phyloP scores from a whole-genome alignment of 495 filamentous ascomycete genomes.

The Penicillium bialowiezense region DNA sequence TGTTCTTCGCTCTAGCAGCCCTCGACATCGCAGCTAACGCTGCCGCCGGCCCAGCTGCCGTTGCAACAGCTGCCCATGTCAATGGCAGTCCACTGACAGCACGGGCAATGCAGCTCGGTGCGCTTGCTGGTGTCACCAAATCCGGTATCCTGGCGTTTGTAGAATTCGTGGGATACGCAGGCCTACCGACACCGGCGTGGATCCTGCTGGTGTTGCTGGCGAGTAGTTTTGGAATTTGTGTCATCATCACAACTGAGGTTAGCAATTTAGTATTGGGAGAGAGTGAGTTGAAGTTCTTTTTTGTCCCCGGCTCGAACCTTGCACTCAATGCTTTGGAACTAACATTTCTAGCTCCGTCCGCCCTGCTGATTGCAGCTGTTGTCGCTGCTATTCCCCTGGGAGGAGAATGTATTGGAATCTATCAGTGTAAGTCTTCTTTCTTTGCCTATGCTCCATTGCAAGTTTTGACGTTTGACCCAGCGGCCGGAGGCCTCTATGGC shows the following conservation, averaged over 20 bases:
- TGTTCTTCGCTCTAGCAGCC: constrained; percentile 14
- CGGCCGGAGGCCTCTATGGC: constrained; percentile 10
- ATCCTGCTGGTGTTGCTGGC: constrained; percentile 11
- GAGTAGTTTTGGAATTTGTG: constrained; percentile 16
- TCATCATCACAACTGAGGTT: constrained; percentile 14
- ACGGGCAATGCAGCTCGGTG: constrained; percentile 11
- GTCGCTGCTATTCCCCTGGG: constrained; percentile 16
- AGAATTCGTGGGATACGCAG: constrained; percentile 11
- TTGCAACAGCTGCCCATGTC: constrained; percentile 14
- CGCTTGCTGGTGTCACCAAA: constrained; percentile 15
- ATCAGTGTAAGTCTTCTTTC: constrained; percentile 5
- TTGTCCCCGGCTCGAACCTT: no score
- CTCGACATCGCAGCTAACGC: constrained; percentile 17
- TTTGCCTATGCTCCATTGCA: background rate
- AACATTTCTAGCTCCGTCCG: constrained; percentile 9
- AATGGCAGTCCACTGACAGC: constrained; percentile 13
- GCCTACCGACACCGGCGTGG: constrained; percentile 13
- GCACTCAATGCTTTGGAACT: no score
- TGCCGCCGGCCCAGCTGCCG: constrained; percentile 16
- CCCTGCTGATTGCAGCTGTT: constrained; percentile 13
- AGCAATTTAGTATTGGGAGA: constrained; percentile 17
- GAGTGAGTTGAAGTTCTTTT: constrained; percentile 1
- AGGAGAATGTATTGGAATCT: constrained; percentile 16
- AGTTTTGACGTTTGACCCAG: background rate
- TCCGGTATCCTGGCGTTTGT: constrained; percentile 12